These are phyloP conservation scores for Verticillium longisporum DNA, from an alignment of 2,329 filamentous ascomycete genomes.

Conservation along the genomic window DNA sequence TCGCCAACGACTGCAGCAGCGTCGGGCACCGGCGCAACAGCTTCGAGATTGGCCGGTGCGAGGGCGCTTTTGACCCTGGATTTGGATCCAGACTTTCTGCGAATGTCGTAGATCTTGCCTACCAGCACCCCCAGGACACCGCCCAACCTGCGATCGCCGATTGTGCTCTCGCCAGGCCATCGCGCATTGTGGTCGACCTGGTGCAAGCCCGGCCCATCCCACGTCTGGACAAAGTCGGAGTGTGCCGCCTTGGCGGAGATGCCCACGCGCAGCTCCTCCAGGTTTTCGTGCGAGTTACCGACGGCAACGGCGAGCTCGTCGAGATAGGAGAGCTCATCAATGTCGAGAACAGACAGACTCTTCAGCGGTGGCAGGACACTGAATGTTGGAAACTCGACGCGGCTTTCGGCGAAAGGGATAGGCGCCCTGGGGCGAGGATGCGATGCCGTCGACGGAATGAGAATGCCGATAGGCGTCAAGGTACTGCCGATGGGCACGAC, in stretches of 20 bases:
- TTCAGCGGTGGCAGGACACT: conserved; percentile 69
- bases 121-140: conserved; percentile 64
- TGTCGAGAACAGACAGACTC: conserved; percentile 70
- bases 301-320: conserved; percentile 78
- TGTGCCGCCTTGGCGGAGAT: conserved; percentile 46
- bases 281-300: conserved; percentile 56
- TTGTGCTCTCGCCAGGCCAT: conserved; percentile 49
- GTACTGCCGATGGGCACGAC: conserved; percentile 25
- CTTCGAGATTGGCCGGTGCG: background rate
- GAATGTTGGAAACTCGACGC: conserved; percentile 73
- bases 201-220: conserved; percentile 55
- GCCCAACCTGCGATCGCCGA: conserved; percentile 58
- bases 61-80: conserved; percentile 1
- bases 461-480: conserved; percentile 34
- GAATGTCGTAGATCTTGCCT: conserved; percentile 58
- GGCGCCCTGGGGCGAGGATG: conserved; percentile 25
- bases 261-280: conserved; percentile 68
- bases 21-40: background rate
- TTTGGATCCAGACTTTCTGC: conserved; percentile 14
- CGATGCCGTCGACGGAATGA: conserved; percentile 20
- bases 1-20: background rate
- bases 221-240: conserved; percentile 51
- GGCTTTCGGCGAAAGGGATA: conserved; percentile 43
- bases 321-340: conserved; percentile 75
- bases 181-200: conserved; percentile 55